These are phyloP conservation scores for Striga hermonthica DNA, from an alignment of 305 asterid species.

Conservation along the genomic window DNA sequence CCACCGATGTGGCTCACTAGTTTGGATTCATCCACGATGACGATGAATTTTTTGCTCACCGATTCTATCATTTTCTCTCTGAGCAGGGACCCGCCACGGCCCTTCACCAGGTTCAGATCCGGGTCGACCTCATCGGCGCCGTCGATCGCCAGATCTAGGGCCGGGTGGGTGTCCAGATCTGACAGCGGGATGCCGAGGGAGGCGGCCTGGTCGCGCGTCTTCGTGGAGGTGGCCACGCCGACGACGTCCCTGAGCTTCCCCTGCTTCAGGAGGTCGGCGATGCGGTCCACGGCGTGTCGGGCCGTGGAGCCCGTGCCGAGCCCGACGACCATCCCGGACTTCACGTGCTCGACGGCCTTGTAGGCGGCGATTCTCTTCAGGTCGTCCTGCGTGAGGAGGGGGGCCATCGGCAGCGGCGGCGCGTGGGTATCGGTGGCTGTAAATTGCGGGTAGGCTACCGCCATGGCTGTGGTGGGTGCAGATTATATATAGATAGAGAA, in stretches of 20 bases:
- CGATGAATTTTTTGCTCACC: too few species aligned
- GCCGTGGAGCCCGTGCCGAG: too few species aligned
- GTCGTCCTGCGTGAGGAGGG: too few species aligned
- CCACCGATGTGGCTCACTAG: slow-evolving; percentile 41
- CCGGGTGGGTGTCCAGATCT: slow-evolving; percentile 69
- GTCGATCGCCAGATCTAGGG: slow-evolving; percentile 78
- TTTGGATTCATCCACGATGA: slow-evolving; percentile 45
- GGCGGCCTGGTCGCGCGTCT: slow-evolving; percentile 61
- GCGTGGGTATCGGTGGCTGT: too few species aligned
- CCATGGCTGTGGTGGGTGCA: too few species aligned
- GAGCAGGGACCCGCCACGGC: slow-evolving; percentile 78
- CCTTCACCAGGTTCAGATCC: slow-evolving; percentile 72
- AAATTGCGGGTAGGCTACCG: too few species aligned
- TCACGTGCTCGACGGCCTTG: too few species aligned
- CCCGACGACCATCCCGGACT: too few species aligned
- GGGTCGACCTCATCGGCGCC: slow-evolving; percentile 94
- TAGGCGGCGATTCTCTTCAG: too few species aligned
- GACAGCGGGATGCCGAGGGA: slow-evolving; percentile 64
- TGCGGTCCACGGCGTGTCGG: slow-evolving; percentile 73
- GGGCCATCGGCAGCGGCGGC: too few species aligned
- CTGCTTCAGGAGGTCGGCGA: slow-evolving; percentile 57
- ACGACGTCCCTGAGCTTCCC: slow-evolving; percentile 54
- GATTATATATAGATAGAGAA: too few species aligned
- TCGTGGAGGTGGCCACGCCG: slow-evolving; percentile 71
- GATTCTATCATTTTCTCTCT: slow-evolving; percentile 33